A percentile compares a stretch with the other conserved stretches of the same genome.
Conservation (phyloP, 805 yeast species). For the Candida morakotiae region DNA sequence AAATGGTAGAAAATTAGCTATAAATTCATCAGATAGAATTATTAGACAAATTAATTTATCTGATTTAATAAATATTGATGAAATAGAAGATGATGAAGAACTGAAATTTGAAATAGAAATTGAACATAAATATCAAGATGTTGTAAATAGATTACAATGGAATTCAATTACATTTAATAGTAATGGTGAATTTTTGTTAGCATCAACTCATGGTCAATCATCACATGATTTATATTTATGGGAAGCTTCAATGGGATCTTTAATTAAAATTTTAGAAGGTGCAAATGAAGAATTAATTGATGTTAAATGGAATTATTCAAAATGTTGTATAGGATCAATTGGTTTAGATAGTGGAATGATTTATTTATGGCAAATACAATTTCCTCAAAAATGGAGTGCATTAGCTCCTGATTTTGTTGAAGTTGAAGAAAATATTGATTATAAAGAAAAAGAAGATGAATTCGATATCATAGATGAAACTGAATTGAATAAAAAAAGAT, state of each 20-base stretch:
- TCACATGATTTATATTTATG: conserved; percentile 88
- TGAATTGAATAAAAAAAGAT: conserved; percentile 53
- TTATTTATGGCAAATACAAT: conserved; percentile 74
- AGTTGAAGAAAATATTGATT: conserved; percentile 85
- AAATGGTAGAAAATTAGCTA: conserved; percentile 57
- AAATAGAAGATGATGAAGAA: conserved; percentile 7
- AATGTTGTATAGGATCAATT: conserved; percentile 73
- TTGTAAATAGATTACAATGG: conserved; percentile 87
- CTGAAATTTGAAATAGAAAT: conserved; percentile 54
- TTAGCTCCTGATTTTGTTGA: conserved; percentile 95
- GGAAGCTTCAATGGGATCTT: conserved; percentile 88
- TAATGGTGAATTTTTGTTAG: conserved; percentile 78
- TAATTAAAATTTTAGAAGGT: conserved; percentile 85
- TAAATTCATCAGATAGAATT: conserved; percentile 75
- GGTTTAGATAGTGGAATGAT: conserved; percentile 83
- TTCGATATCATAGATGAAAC: conserved; percentile 77
- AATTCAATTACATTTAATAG: conserved; percentile 72
- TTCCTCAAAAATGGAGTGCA: conserved; percentile 95
- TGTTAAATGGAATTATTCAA: conserved; percentile 79
- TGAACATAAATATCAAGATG: conserved; percentile 84
- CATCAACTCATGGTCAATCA: conserved; percentile 77
- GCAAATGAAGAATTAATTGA: conserved; percentile 84
- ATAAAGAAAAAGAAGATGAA: conserved; percentile 86
- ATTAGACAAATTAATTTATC: conserved; percentile 60
- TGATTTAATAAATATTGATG: conserved; percentile 27